Conservation (phyloP, 805 yeast genomes). For the Saturnispora mendoncae region DNA sequence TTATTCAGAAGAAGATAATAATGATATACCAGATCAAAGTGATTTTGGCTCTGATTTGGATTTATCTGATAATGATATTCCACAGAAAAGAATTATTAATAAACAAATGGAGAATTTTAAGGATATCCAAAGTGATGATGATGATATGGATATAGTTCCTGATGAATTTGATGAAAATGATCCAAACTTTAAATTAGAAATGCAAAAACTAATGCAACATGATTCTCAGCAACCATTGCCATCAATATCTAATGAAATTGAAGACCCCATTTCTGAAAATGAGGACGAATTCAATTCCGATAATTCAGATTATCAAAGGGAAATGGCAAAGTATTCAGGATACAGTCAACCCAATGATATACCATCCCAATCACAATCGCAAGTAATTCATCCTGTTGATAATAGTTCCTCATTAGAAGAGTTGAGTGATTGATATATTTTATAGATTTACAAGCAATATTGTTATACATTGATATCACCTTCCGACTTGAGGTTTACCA, state of each 20-base stretch:
- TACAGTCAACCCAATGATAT: too few relatives aligned
- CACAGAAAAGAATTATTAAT: too few relatives aligned
- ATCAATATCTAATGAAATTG: not conserved
- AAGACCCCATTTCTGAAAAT: conserved; percentile 1
- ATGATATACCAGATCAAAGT: not conserved
- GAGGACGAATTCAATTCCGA: conserved; percentile 9
- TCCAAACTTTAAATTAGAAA: conserved; percentile 3
- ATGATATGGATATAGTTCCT: conserved; percentile 5
- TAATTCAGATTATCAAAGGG: conserved; percentile 6
- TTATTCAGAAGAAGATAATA: not conserved
- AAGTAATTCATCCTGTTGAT: too few relatives aligned
- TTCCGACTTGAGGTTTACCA: conserved; percentile 12
- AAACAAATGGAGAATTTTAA: too few relatives aligned
- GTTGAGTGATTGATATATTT: not conserved
- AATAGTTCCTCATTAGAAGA: not conserved
- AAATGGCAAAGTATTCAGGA: conserved; percentile 5
- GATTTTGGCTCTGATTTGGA: not conserved
- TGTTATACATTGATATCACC: not conserved
- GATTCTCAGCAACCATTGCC: not conserved
- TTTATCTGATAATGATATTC: not conserved
- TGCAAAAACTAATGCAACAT: conserved; percentile 5
- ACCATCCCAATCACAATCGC: too few relatives aligned
- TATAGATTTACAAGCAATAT: not conserved
- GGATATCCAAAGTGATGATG: too few relatives aligned
- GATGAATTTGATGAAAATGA: conserved; percentile 6